Conservation (phyloP, 139 green algal species). For the Desmodesmus armatus region DNA sequence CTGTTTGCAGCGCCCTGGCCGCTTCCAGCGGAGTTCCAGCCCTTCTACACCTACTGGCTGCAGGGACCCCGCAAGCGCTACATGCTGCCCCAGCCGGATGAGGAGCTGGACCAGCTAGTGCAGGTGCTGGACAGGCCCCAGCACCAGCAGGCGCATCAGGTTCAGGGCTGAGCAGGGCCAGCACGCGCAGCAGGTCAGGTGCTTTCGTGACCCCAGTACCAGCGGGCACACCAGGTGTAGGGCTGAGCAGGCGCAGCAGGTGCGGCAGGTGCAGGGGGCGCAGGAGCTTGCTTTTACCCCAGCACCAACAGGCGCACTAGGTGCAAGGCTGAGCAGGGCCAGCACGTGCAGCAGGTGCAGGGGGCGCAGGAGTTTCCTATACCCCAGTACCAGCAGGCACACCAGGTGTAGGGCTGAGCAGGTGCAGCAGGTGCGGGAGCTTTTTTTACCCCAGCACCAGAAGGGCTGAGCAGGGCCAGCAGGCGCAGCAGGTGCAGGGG, state of each 20-base stretch:
- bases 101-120: neutral
- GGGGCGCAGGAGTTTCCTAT: neutral
- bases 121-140: neutral
- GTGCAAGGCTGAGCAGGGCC: too few relatives aligned
- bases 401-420: neutral
- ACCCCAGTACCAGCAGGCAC: neutral
- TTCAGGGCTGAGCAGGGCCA: too few relatives aligned
- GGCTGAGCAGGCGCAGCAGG: neutral
- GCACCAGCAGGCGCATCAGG: slow-evolving; percentile 2
- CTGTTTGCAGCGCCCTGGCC: slow-evolving; percentile 17
- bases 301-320: neutral
- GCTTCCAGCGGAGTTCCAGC: neutral
- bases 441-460: slow-evolving; percentile 2
- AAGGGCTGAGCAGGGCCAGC: neutral
- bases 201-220: neutral
- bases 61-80: slow-evolving; percentile 23
- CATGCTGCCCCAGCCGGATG: slow-evolving; percentile 30
- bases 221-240: neutral
- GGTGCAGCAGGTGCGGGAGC: neutral
- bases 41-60: slow-evolving; percentile 21
- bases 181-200: neutral
- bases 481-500: neutral
- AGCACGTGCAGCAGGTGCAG: neutral
- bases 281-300: too few relatives aligned
- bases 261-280: neutral